These are phyloP conservation scores for Puccinia brachypodii DNA, from an alignment of 1,284 basidiomycete genomes.

Conservation along the genomic window DNA sequence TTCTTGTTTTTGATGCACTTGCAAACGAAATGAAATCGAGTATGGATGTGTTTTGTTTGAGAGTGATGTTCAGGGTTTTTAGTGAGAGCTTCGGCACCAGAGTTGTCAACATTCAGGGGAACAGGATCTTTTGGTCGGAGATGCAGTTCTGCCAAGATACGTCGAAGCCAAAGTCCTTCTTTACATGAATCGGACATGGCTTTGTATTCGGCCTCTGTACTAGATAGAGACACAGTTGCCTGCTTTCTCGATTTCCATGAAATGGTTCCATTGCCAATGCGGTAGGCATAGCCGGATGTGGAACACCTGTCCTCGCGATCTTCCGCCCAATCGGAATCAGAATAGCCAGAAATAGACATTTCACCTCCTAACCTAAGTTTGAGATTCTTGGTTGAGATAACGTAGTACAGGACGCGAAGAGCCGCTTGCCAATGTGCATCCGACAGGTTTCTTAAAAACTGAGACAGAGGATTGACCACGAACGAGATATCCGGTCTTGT, in stretches of 20 bases:
- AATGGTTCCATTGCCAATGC: no score
- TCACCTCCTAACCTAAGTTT: neutral
- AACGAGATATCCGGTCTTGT: neutral
- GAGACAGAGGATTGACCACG: neutral
- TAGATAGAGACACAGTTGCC: neutral
- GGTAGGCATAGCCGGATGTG: neutral
- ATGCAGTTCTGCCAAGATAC: neutral
- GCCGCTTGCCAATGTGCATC: neutral
- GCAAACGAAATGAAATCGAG: neutral
- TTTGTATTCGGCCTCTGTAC: neutral
- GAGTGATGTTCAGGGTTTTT: neutral
- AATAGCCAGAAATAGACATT: neutral
- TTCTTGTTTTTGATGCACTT: no score
- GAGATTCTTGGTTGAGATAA: neutral
- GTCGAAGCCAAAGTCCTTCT: neutral
- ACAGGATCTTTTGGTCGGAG: neutral
- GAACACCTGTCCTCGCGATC: neutral
- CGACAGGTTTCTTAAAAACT: neutral
- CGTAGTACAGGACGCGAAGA: neutral
- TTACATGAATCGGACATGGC: neutral
- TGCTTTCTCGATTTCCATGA: conserved; percentile 17
- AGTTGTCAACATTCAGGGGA: neutral
- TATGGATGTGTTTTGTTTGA: neutral
- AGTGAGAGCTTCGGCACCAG: neutral
- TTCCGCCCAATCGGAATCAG: conserved; percentile 13